phyloP scores from a whole-genome alignment of 108 stramenopile genomes.

The Fragilaria radians region DNA sequence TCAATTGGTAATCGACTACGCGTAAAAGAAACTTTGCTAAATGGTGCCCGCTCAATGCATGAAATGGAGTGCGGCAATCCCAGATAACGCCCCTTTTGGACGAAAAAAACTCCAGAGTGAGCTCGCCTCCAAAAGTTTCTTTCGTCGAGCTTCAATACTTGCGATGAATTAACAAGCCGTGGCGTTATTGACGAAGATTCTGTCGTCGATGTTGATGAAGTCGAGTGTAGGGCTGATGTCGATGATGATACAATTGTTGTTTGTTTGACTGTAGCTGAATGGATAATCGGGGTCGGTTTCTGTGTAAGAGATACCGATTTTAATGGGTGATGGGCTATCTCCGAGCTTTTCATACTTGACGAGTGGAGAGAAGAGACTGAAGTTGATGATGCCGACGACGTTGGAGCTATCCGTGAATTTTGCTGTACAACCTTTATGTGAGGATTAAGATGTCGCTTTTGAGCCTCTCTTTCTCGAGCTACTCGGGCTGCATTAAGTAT shows the following conservation, averaged over 20 bases:
- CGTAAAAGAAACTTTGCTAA: neutral
- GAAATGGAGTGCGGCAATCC: constrained; percentile 19
- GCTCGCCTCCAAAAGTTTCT: constrained; percentile 40
- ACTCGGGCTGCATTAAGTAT: constrained; percentile 78
- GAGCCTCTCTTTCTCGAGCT: constrained; percentile 58
- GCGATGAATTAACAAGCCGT: neutral
- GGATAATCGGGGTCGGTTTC: constrained; percentile 13
- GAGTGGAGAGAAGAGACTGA: neutral
- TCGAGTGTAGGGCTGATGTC: neutral
- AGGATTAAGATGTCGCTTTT: constrained; percentile 21
- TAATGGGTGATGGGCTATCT: constrained; percentile 8
- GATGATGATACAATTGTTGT: neutral
- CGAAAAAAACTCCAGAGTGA: constrained; percentile 37
- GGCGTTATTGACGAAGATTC: neutral
- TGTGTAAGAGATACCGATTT: neutral
- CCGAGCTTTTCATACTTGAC: constrained; percentile 16
- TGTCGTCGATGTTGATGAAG: constrained; percentile 1
- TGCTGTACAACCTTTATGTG: neutral
- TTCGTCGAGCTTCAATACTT: constrained; percentile 19
- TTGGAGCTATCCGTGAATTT: constrained; percentile 28
- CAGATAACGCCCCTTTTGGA: constrained; percentile 41
- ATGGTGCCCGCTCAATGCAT: constrained; percentile 12
- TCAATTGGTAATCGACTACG: neutral
- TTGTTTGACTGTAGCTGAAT: constrained; percentile 14
- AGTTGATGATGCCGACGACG: constrained; percentile 12